Base-by-base conservation (phyloP, 495 filamentous ascomycete genomes). In the Xylaria scruposa region DNA sequence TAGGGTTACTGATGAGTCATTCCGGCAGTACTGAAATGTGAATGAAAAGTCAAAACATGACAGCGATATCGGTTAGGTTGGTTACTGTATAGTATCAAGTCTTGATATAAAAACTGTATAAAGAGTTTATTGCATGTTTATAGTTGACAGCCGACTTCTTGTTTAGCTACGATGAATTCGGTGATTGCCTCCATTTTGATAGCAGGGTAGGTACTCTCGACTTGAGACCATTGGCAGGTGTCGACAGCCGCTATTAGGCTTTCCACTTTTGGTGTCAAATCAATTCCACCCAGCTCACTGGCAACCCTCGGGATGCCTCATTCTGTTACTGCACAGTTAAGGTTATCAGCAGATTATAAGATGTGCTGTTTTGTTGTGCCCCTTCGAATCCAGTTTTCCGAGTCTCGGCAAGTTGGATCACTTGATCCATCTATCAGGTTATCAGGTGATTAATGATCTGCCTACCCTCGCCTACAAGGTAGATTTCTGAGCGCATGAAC, bases 1-100 rank as follows among this genome's bases (percentile, higher is more conserved):
- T 71, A 31, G 38, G 26, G 29, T n/a, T n/a, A 69, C 36, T 17
- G 33, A 21, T 44, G 67, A 59, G 54, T 69, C 67, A 69, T 60
- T 19, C 33, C 10, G 19, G 58, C 5, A 36, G 29, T 40, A 17
- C n/a, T 40, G 31, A 58, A 13, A 24, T 31, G 40, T 36, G 53
- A 59, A 49, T 9, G 29, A 31, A 31, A 31, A 31, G 29, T 31
- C 29, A 31, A 1, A 31, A 31, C 47, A 51, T 10, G 21, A 54
- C 51, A 31, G 21, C 21, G 9, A 17, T 29, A 56, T 17, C 17
- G 53, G 31, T 56, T 29, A 54, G 24, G 12, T 49, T 53, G 49
- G 24, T 54, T 15, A 26, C 29, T 21, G 36, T 4, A 42, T 42
- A 13, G 38, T 38, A 38, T 6, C 5, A 17, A 31, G 26, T 13